Percentiles rank a stretch among this genome's conserved stretches.
phyloP scores from a whole-genome alignment of 2,329 filamentous ascomycete species.

The Trematosphaeria pertusa region DNA sequence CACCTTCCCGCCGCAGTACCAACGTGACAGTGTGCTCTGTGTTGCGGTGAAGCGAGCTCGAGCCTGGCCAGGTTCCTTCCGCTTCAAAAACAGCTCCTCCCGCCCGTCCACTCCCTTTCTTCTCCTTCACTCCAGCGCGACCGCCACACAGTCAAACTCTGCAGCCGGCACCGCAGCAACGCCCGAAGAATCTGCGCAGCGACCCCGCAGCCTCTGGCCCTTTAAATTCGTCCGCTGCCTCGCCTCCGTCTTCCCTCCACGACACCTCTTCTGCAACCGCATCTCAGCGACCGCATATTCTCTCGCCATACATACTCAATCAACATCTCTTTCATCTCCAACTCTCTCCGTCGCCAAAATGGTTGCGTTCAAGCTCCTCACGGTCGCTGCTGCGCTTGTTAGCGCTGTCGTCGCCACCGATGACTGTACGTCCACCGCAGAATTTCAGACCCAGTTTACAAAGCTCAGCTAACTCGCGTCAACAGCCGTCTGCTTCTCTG shows the following conservation, averaged over 20 bases:
- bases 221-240: constrained; percentile 21
- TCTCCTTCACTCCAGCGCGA: constrained; percentile 1
- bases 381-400: constrained; percentile 24
- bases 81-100: neutral
- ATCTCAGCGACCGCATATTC: constrained; percentile 35
- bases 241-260: constrained; percentile 19
- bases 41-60: constrained; percentile 1
- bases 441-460: neutral
- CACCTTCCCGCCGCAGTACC: neutral
- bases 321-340: constrained; percentile 26
- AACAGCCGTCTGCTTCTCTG: constrained; percentile 19
- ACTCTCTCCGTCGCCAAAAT: constrained; percentile 26
- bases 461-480: constrained; percentile 11
- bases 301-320: constrained; percentile 24
- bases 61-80: neutral
- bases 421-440: constrained; percentile 18
- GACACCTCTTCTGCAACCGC: constrained; percentile 12
- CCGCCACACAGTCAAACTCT: neutral
- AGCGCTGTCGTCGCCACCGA: constrained; percentile 26
- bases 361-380: constrained; percentile 35
- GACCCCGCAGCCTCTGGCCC: neutral
- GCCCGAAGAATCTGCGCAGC: neutral
- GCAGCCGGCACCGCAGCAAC: neutral
- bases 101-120: neutral
- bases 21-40: constrained; percentile 3